These are phyloP conservation scores for Beverwykella pulmonaria DNA, from an alignment of 495 filamentous ascomycete genomes.

Conservation along the genomic window DNA sequence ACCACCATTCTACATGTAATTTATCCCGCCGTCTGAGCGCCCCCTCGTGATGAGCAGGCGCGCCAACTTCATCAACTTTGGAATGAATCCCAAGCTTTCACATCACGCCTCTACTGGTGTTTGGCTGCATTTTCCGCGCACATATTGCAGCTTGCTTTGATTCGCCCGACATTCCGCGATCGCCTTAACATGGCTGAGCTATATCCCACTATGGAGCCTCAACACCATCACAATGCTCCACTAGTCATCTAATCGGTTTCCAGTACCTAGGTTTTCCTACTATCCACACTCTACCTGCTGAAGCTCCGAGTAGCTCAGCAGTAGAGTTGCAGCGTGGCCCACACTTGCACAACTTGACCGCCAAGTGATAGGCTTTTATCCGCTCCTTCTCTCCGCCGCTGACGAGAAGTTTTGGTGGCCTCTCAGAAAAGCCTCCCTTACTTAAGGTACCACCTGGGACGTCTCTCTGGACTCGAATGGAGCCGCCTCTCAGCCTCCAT, in stretches of 20 bases:
- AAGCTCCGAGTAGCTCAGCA: slow-evolving; percentile 1
- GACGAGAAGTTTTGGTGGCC: slow-evolving; percentile 5
- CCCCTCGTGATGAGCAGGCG: not conserved
- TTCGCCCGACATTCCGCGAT: not conserved
- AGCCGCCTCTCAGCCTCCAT: slow-evolving; percentile 17
- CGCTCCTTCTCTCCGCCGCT: slow-evolving; percentile 22
- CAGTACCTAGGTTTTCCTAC: slow-evolving; percentile 25
- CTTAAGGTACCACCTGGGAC: slow-evolving; percentile 15
- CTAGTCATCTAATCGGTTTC: slow-evolving; percentile 18
- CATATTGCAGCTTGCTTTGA: slow-evolving; percentile 1
- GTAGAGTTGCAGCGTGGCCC: not conserved
- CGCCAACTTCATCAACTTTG: not conserved
- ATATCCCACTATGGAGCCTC: slow-evolving; percentile 9
- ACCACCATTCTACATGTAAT: not conserved
- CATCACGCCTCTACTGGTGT: not conserved
- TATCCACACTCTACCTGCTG: slow-evolving; percentile 5
- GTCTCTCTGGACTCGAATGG: not conserved
- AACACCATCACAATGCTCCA: slow-evolving; percentile 18
- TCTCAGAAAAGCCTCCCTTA: slow-evolving; percentile 1
- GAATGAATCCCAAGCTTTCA: not conserved
- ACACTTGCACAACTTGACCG: slow-evolving; percentile 7
- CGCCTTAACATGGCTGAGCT: slow-evolving; percentile 1
- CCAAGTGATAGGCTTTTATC: slow-evolving; percentile 29
- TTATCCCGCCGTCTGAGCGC: slow-evolving; percentile 7
- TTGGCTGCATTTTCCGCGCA: not conserved